Evolutionary conservation across 2,329 filamentous ascomycete species (phyloP).

Genomic region (Cryphonectria naterciae): DNA sequence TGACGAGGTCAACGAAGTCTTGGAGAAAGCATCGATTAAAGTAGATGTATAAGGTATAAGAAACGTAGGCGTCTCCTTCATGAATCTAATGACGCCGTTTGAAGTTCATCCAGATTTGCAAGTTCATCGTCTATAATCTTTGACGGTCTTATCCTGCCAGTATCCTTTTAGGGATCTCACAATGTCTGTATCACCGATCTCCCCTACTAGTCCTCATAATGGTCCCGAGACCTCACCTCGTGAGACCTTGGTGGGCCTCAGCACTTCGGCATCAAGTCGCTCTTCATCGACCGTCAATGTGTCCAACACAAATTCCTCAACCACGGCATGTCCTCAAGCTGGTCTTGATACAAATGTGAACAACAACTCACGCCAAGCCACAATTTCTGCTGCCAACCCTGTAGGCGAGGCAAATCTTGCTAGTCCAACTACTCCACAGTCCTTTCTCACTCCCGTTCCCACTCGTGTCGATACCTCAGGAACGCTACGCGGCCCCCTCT

Average conservation of each 20-base stretch:
- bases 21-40: background rate
- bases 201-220: background rate
- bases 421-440: background rate
- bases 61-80: background rate
- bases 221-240: background rate
- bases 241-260: background rate
- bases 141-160: background rate
- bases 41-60: constrained; percentile 3
- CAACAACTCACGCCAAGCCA: background rate
- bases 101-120: background rate
- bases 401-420: background rate
- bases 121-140: background rate
- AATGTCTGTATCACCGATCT: background rate
- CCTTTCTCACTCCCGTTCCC: background rate
- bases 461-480: constrained; percentile 1
- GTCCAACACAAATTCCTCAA: background rate
- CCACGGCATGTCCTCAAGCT: background rate
- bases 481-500: background rate
- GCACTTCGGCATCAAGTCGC: background rate
- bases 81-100: background rate
- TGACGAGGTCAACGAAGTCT: background rate
- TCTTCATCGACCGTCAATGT: background rate
- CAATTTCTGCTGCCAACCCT: background rate
- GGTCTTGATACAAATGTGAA: background rate
- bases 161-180: background rate